Evolutionary conservation across 306 rosid genomes (phyloP).

Genomic region (Cotoneaster glaucophyllus): DNA sequence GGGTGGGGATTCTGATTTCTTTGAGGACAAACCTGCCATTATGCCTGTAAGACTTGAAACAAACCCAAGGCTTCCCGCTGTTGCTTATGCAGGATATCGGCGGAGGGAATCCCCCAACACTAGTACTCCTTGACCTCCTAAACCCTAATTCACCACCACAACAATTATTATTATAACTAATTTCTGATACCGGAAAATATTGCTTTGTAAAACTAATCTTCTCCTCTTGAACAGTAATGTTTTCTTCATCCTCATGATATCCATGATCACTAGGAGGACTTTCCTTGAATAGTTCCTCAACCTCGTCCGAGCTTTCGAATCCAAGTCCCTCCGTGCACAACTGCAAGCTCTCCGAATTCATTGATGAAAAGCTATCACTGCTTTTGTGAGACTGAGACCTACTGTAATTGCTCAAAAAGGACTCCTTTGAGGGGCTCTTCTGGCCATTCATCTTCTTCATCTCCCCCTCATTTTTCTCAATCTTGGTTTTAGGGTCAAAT

Average conservation of each 20-base stretch:
- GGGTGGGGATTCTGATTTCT: slow-evolving; percentile 51
- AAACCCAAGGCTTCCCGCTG: slow-evolving; percentile 67
- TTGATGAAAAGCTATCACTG: slow-evolving; percentile 57
- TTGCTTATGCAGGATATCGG: slow-evolving; percentile 73
- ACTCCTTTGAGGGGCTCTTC: slow-evolving; percentile 15
- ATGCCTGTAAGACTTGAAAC: slow-evolving; percentile 52
- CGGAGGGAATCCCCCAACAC: slow-evolving; percentile 65
- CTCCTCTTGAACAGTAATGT: slow-evolving; percentile 8
- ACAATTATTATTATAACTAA: background rate
- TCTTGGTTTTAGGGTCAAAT: background rate
- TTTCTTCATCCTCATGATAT: background rate
- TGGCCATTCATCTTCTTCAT: background rate
- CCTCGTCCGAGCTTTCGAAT: slow-evolving; percentile 76
- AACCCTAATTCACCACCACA: slow-evolving; percentile 25
- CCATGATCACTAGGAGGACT: background rate
- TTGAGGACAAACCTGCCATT: slow-evolving; percentile 74
- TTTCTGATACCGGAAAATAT: slow-evolving; percentile 1
- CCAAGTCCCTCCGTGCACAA: slow-evolving; percentile 97
- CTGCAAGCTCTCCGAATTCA: slow-evolving; percentile 64
- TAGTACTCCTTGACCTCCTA: slow-evolving; percentile 35
- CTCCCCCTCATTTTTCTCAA: background rate
- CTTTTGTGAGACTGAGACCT: slow-evolving; percentile 25
- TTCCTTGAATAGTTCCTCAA: slow-evolving; percentile 40
- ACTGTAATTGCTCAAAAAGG: slow-evolving; percentile 16
- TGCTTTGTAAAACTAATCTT: slow-evolving; percentile 15